phyloP scores from a whole-genome alignment of 169 alveolate genomes.

The Eimeria nieschulzi region DNA sequence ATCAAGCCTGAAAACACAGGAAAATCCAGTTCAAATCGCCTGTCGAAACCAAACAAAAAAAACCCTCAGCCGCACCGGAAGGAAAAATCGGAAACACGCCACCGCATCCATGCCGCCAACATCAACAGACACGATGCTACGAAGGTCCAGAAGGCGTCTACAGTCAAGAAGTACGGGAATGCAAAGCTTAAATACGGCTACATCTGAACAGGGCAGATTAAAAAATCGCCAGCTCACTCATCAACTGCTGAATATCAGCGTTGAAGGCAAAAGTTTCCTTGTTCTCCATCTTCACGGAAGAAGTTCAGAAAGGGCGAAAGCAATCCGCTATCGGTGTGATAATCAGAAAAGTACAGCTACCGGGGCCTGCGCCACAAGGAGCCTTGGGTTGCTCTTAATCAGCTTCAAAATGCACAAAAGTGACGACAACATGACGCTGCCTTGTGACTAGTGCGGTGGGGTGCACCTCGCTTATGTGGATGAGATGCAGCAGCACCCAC shows the following conservation, averaged over 20 bases:
- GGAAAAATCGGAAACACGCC: too few species aligned
- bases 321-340: not conserved
- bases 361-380: constrained; percentile 66
- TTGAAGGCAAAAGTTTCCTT: constrained; percentile 98
- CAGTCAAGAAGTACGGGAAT: too few species aligned
- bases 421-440: not conserved
- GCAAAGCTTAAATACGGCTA: too few species aligned
- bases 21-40: too few species aligned
- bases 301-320: constrained; percentile 5
- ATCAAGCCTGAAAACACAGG: constrained; percentile 81
- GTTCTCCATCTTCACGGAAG: constrained; percentile 78
- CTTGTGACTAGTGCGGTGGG: constrained; percentile 35
- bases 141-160: too few species aligned
- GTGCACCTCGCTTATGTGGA: constrained; percentile 37
- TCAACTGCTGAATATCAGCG: constrained; percentile 98
- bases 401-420: constrained; percentile 37
- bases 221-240: constrained; percentile 83
- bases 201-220: too few species aligned
- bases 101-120: too few species aligned
- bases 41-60: too few species aligned
- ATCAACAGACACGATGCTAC: too few species aligned
- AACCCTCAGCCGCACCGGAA: too few species aligned
- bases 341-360: constrained; percentile 4
- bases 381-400: not conserved
- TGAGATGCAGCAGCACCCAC: constrained; percentile 13